Evolutionary conservation across 176 grass and related monocot species (phyloP), one percentile per base, ranked within the genome.

Genomic region (Triticum monococcum): DNA sequence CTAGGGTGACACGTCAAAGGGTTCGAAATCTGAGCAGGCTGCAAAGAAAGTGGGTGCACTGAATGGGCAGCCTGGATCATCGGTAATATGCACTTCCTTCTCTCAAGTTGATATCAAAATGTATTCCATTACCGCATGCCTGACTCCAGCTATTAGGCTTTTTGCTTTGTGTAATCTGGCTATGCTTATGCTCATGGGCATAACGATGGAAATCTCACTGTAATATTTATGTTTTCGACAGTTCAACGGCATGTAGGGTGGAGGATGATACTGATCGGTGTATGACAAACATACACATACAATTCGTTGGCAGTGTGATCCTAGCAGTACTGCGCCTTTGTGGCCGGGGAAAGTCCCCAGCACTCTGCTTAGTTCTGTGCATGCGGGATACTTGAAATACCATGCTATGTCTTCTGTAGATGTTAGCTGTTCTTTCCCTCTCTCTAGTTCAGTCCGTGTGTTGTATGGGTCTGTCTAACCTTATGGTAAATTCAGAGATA

Each of bases 1-100:
- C 17, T 48, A 96, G 94, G 91, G 84, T 79, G 94, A 96, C 43
- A 83, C 83, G 67, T 77, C 83, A 81, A 96, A 91, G 69, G 87
- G 87, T 74, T 88, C 91, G 0, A 88, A 70, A 82, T 85, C 86
- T 60, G 91, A 93, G 26, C 89, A 90, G 48, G 32, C 85, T 45
- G 91, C 85, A 84, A 96, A 89, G 87, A 91, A 79, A 91, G 85
- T 90, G 41, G 65, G 37, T 81, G 66, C 88, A 86, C 78, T 72
- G 74, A 84, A 84, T 18, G 69, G 83, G 31, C 82, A 96, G 37
- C 87, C 87, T 62, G 88, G 68, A 74, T 78, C 84, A 62, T 86
- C 66, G 84, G 94, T 96, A 93, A 83, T 83, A 69, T 86, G 43
- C 36, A 12, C 24, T 81, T 84, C 67, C 68, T 28, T 78, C 3